These are phyloP conservation scores for Eutrema heterophyllum DNA, from an alignment of 345 rosid species.

Conservation along the genomic window DNA sequence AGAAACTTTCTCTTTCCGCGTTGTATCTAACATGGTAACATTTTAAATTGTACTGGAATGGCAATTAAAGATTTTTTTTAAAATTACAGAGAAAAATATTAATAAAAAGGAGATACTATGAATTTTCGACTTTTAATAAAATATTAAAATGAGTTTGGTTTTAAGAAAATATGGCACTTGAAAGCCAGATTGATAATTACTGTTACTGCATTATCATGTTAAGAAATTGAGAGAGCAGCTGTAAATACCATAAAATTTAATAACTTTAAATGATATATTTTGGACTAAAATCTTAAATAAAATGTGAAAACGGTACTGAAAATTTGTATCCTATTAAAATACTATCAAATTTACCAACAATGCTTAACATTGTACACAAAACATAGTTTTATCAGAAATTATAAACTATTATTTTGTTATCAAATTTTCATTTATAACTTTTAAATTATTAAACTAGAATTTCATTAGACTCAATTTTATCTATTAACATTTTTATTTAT, in stretches of 20 bases:
- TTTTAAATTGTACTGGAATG: not conserved
- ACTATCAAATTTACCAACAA: not conserved
- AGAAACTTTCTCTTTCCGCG: not conserved
- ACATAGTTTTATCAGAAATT: not conserved
- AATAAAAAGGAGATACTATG: not conserved
- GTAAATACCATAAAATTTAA: not conserved
- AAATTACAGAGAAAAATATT: not conserved
- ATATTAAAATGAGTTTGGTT: not conserved
- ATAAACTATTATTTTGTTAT: no score
- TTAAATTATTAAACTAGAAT: no score
- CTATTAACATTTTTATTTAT: no score
- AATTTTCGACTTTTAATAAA: not conserved
- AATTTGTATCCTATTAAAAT: not conserved
- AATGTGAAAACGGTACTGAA: not conserved
- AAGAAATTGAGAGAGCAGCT: not conserved
- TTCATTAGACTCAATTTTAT: no score
- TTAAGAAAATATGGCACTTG: not conserved
- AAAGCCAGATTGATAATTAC: not conserved
- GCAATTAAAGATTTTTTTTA: not conserved
- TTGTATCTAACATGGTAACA: not conserved
- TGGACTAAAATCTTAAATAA: not conserved
- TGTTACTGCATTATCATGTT: not conserved
- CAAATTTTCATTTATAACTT: no score
- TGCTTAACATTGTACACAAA: not conserved
- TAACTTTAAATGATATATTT: not conserved